Evolutionary conservation across 176 grass and related monocot genomes (phyloP).

Genomic region (Eragrostis curvula): DNA sequence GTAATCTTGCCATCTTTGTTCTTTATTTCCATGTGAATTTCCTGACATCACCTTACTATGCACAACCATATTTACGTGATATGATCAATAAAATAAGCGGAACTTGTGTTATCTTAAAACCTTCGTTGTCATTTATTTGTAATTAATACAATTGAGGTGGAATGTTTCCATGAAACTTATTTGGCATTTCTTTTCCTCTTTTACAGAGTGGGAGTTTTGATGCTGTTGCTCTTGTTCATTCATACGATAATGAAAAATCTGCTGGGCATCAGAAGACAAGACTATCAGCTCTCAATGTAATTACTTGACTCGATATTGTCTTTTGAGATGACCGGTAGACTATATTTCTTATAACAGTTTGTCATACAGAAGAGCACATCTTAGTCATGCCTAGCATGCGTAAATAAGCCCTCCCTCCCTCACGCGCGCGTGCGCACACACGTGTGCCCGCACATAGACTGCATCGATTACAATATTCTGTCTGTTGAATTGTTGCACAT

Average conservation of each 20-base stretch:
- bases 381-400: background rate
- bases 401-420: background rate
- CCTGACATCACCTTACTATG: background rate
- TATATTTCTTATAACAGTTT: background rate
- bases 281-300: constrained; percentile 85
- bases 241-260: constrained; percentile 81
- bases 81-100: background rate
- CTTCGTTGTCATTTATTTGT: background rate
- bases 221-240: constrained; percentile 82
- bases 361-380: background rate
- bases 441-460: no score
- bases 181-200: constrained; percentile 24
- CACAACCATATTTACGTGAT: background rate
- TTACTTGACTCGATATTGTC: constrained; percentile 6
- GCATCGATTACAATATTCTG: background rate
- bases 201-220: constrained; percentile 78
- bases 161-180: constrained; percentile 24
- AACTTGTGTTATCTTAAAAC: background rate
- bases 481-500: background rate
- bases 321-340: background rate
- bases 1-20: background rate
- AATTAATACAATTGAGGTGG: background rate
- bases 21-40: constrained; percentile 3
- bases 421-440: no score
- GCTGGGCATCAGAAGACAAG: constrained; percentile 79